Percentiles rank a stretch among this genome's conserved stretches.
Conservation (phyloP, 2,329 filamentous ascomycete genomes). For the Fusarium ramigenum region DNA sequence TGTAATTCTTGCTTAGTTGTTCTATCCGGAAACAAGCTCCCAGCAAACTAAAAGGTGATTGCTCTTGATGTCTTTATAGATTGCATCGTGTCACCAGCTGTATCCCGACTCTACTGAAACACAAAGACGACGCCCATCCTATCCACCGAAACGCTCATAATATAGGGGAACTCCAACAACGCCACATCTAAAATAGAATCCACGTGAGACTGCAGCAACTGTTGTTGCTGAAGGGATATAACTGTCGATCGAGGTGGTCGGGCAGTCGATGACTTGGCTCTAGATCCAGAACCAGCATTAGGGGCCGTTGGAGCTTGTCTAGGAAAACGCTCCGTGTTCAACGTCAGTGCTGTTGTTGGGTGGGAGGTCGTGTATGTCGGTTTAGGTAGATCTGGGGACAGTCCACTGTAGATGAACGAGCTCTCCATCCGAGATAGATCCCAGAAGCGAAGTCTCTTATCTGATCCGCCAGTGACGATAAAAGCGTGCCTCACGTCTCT, state of each 20-base stretch:
- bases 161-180: slow-evolving; percentile 88
- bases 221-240: slow-evolving; percentile 87
- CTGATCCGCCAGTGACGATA: slow-evolving; percentile 86
- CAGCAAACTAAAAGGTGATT: slow-evolving; percentile 16
- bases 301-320: slow-evolving; percentile 48
- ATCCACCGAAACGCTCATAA: slow-evolving; percentile 92
- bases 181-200: slow-evolving; percentile 89
- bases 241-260: slow-evolving; percentile 79
- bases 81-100: slow-evolving; percentile 1
- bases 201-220: slow-evolving; percentile 84
- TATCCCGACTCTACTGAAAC: slow-evolving; percentile 60
- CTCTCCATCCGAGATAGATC: slow-evolving; percentile 81
- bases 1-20: neutral
- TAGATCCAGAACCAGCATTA: slow-evolving; percentile 45
- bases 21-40: slow-evolving; percentile 9
- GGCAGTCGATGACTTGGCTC: slow-evolving; percentile 44
- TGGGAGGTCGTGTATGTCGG: slow-evolving; percentile 76
- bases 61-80: slow-evolving; percentile 10
- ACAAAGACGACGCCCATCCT: slow-evolving; percentile 90
- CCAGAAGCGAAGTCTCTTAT: slow-evolving; percentile 95
- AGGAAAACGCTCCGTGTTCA: slow-evolving; percentile 72
- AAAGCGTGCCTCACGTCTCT: slow-evolving; percentile 82
- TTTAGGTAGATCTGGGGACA: slow-evolving; percentile 73
- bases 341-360: slow-evolving; percentile 68
- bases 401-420: slow-evolving; percentile 82